A percentile compares a stretch with the other conserved stretches of the same genome.
phyloP scores from a whole-genome alignment of 805 yeast species.

The Grigorovia jiainica region DNA sequence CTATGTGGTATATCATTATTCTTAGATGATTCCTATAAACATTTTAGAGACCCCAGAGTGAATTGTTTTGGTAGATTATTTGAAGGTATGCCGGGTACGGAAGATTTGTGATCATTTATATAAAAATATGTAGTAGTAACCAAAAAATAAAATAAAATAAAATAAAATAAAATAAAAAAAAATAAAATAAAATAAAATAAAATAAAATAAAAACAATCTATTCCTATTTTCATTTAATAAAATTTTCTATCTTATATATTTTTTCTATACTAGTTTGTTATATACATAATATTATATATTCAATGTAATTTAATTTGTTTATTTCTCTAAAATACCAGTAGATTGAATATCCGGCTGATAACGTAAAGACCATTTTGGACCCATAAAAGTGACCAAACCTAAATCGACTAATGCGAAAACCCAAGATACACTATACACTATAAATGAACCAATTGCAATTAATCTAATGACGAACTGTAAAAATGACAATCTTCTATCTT shows the following conservation, averaged over 20 bases:
- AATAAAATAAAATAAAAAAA: too few relatives aligned
- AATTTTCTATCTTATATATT: background rate
- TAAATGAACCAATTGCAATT: constrained; percentile 76
- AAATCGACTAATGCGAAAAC: constrained; percentile 48
- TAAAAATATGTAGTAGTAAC: background rate
- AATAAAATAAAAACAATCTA: background rate
- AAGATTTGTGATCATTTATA: constrained; percentile 8
- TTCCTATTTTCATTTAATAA: background rate
- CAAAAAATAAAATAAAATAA: too few relatives aligned
- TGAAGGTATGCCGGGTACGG: constrained; percentile 39
- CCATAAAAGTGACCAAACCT: constrained; percentile 41
- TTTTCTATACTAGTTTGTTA: background rate
- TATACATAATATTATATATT: too few relatives aligned
- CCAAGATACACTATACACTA: constrained; percentile 63
- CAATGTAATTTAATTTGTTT: too few relatives aligned
- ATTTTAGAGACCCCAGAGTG: constrained; percentile 35
- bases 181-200: background rate
- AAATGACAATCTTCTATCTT: constrained; percentile 68
- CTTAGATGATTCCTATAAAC: constrained; percentile 40
- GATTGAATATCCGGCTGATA: constrained; percentile 23
- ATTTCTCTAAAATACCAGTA: constrained; percentile 18
- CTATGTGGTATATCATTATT: constrained; percentile 39
- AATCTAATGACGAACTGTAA: constrained; percentile 66
- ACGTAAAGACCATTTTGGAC: constrained; percentile 42
- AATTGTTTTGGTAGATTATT: constrained; percentile 43